Conservation (phyloP, 768 basidiomycete genomes). For the Mycena vulgaris region DNA sequence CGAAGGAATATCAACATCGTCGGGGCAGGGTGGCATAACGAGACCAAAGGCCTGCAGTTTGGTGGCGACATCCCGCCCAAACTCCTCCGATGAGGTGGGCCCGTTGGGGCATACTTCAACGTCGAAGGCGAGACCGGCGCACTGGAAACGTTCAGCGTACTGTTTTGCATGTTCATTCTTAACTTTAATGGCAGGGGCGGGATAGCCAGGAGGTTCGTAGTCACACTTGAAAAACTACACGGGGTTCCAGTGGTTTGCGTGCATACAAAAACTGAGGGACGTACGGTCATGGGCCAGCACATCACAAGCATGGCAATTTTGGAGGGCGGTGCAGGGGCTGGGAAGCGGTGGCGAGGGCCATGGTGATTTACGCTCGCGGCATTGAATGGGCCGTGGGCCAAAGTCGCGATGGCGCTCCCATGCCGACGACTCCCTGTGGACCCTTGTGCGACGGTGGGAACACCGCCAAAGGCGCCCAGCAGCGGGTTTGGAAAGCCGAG, state of each 20-base stretch:
- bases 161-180: neutral
- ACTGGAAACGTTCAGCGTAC: neutral
- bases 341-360: neutral
- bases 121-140: neutral
- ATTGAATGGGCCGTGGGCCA: neutral
- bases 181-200: neutral
- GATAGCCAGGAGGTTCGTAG: neutral
- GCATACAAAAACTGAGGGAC: neutral
- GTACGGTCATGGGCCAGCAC: neutral
- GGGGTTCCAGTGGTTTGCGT: no score
- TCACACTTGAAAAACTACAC: neutral
- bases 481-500: neutral
- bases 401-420: neutral
- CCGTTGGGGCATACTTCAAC: neutral
- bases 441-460: neutral
- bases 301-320: neutral
- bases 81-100: neutral
- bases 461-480: neutral
- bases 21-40: neutral
- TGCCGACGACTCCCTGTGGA: neutral
- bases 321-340: neutral
- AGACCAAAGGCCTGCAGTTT: neutral
- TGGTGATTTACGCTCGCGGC: neutral
- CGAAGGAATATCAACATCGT: no score
- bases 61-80: neutral